Evolutionary conservation across 2,329 filamentous ascomycete species (phyloP).

Genomic region (Aureobasidium sp.): DNA sequence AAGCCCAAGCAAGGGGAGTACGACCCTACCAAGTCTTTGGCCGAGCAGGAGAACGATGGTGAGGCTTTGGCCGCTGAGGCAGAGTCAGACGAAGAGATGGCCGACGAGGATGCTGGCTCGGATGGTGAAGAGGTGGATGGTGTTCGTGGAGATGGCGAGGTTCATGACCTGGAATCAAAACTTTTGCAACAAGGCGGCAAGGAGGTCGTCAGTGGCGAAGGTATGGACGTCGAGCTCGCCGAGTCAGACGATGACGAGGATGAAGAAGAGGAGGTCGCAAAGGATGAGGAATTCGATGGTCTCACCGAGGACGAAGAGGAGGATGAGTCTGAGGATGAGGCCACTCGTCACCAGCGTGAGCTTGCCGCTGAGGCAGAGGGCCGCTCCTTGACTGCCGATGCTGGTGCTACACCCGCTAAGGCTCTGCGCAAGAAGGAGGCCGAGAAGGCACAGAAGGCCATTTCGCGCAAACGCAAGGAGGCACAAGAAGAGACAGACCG

Average conservation of each 20-base stretch:
- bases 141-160: constrained; percentile 29
- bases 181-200: constrained; percentile 17
- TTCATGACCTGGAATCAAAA: constrained; percentile 25
- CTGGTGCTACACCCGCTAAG: constrained; percentile 48
- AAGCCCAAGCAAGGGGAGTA: constrained; percentile 80
- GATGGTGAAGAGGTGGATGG: constrained; percentile 27
- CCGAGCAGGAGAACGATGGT: constrained; percentile 78
- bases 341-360: constrained; percentile 70
- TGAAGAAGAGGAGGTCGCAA: constrained; percentile 37
- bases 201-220: constrained; percentile 22
- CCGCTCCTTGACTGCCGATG: constrained; percentile 37
- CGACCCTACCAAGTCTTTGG: constrained; percentile 77
- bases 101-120: constrained; percentile 31
- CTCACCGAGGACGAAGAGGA: constrained; percentile 39
- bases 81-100: constrained; percentile 38
- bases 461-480: constrained; percentile 49
- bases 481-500: constrained; percentile 85
- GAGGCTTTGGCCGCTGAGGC: constrained; percentile 55
- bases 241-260: constrained; percentile 37
- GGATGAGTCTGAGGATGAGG: constrained; percentile 51
- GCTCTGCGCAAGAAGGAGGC: constrained; percentile 57
- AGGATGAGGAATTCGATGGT: constrained; percentile 36
- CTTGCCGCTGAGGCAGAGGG: constrained; percentile 87
- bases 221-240: constrained; percentile 40
- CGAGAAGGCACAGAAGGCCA: constrained; percentile 59